Conservation (phyloP, 2,329 filamentous ascomycete species). For the Chaetothyriales sp. region DNA sequence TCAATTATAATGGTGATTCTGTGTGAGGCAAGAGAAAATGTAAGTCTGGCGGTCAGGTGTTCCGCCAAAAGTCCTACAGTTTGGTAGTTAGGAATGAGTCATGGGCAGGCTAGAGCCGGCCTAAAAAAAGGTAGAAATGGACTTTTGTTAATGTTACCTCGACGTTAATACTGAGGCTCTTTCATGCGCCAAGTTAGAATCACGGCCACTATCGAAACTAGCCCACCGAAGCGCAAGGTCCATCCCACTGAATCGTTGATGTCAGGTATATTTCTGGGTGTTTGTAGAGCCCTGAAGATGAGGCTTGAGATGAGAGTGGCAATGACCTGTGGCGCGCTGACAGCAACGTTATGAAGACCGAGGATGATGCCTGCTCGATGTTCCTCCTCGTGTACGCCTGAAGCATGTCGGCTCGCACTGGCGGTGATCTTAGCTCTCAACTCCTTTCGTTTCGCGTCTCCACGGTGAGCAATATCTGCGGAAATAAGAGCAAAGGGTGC, state of each 20-base stretch:
- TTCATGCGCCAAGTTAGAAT: slow-evolving; percentile 25
- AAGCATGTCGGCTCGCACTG: slow-evolving; percentile 20
- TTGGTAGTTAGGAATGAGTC: background rate
- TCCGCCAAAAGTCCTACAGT: background rate
- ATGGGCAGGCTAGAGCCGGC: background rate
- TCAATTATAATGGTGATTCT: too few species aligned
- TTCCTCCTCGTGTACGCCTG: slow-evolving; percentile 32
- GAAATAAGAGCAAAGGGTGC: slow-evolving; percentile 92
- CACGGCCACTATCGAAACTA: slow-evolving; percentile 63
- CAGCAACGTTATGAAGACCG: slow-evolving; percentile 89
- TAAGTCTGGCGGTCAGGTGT: too few species aligned
- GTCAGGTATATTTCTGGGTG: slow-evolving; percentile 68
- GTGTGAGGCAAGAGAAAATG: too few species aligned
- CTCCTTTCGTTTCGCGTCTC: slow-evolving; percentile 45
- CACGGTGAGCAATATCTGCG: slow-evolving; percentile 74
- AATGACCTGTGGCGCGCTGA: slow-evolving; percentile 81
- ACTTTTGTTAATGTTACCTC: background rate
- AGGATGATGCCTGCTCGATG: slow-evolving; percentile 82
- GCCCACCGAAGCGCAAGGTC: slow-evolving; percentile 70
- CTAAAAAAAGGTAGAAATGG: background rate
- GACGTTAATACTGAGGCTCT: slow-evolving; percentile 8
- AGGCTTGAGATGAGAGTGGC: slow-evolving; percentile 72
- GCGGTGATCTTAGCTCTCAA: slow-evolving; percentile 22
- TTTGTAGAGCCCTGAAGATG: slow-evolving; percentile 77
- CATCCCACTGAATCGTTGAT: slow-evolving; percentile 70